Evolutionary conservation across 2,329 filamentous ascomycete species (phyloP), one percentile per base, ranked within the genome.

Genomic region (Phaeosphaeria sp.): DNA sequence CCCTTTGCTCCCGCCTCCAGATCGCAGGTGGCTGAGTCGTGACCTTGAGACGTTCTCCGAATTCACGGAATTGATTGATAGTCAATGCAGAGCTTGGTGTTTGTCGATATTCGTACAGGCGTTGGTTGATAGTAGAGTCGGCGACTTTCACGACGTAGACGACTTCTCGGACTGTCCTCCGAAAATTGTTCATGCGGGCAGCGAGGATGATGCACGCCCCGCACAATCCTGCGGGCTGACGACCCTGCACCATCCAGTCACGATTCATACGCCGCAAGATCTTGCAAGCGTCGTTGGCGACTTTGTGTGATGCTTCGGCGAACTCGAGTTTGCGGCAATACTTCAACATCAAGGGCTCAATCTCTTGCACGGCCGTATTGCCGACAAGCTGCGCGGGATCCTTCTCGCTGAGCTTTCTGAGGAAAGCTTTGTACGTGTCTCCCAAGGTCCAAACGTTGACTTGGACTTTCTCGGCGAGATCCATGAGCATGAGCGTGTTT

Each of bases 61-160:
- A 83, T 61, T 87, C 85, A 48, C 91, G 83, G 69, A 97, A 97
- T 68, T 97, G 90, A 60, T 93, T 90, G 20, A 99, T 91, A 0
- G 92, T 95, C 77, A 98, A 85, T 50, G 87, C 87, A 64, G 92
- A 92, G 59, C 90, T 93, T 61, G 92, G 90, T 0, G 94, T 97
- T 30, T 89, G 86, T 63, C 91, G 92, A 79, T 98, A 99, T 73
- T 99, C 95, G 64, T 93, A 89, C 9, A 99, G 81, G 60, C 95
- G 92, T 74, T 94, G 92, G 71, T 93, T 91, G 59, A 99, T 92
- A 7, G 95, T 99, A 60, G 92, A 86, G 64, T 96, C 96, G 43
- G 93, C 96, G 50, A 98, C 93, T 74, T 97, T 98, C 74, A 97
- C 94, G 39, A 97, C 91, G 74, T 97, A 98, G n/a, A 98, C 94